These are phyloP conservation scores for Colletotrichum kahawae DNA, from an alignment of 2,329 filamentous ascomycete genomes.

Conservation along the genomic window DNA sequence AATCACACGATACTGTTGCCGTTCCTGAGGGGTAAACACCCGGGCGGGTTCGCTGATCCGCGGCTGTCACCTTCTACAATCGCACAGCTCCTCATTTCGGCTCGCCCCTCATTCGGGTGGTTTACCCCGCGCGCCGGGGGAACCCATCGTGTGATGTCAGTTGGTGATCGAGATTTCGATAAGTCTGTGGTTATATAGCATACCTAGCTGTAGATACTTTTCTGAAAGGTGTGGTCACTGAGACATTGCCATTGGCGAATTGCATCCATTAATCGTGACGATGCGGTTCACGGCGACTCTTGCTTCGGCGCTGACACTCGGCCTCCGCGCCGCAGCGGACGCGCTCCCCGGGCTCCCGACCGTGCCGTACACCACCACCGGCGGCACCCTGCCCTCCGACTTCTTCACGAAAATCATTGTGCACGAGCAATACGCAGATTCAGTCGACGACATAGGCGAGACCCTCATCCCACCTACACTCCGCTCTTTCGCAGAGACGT, in stretches of 20 bases:
- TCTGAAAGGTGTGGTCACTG: background rate
- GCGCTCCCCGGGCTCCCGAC: conserved; percentile 35
- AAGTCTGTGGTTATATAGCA: background rate
- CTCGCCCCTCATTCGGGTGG: background rate
- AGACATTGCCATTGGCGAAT: background rate
- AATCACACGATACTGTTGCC: background rate
- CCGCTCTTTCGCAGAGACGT: conserved; percentile 50
- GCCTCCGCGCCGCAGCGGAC: background rate
- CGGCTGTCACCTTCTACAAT: background rate
- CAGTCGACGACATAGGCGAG: conserved; percentile 47
- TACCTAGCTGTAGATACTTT: background rate
- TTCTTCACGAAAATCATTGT: conserved; percentile 45
- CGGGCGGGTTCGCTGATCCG: background rate
- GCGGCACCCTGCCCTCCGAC: conserved; percentile 30
- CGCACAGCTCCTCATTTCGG: background rate
- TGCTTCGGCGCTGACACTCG: background rate
- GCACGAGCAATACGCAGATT: conserved; percentile 42
- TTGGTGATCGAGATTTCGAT: background rate
- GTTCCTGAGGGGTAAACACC: background rate
- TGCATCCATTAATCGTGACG: background rate
- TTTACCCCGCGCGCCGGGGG: background rate
- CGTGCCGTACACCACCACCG: conserved; percentile 33
- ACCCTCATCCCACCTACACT: conserved; percentile 58
- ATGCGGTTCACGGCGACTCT: background rate
- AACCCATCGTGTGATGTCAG: background rate